Evolutionary conservation across 305 asterid genomes (phyloP).

Genomic region (Plantago rigida): DNA sequence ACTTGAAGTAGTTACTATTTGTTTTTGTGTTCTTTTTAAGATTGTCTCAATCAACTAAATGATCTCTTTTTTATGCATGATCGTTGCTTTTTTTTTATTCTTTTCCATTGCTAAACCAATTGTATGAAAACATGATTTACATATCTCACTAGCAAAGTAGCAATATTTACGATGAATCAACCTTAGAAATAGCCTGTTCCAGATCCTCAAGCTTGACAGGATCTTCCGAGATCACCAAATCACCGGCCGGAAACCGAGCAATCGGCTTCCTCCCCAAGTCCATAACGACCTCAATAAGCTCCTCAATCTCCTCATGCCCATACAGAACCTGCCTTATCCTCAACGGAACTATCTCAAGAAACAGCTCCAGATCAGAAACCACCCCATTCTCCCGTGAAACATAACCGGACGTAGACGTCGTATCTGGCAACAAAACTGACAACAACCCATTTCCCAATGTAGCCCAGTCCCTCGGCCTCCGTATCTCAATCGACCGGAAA

Average conservation of each 20-base stretch:
- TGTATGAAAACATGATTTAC: too few relatives aligned
- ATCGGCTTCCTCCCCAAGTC: constrained; percentile 94
- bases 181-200: constrained; percentile 73
- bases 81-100: too few relatives aligned
- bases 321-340: constrained; percentile 64
- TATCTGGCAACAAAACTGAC: constrained; percentile 38
- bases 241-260: constrained; percentile 90
- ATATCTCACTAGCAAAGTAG: too few relatives aligned
- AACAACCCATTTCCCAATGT: constrained; percentile 44
- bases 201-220: constrained; percentile 75
- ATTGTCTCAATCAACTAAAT: not conserved
- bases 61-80: not conserved
- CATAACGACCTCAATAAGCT: constrained; percentile 87
- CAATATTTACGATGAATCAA: constrained; percentile 26
- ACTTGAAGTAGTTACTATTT: too few relatives aligned
- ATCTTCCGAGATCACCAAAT: constrained; percentile 71
- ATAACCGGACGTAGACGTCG: constrained; percentile 46
- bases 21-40: too few relatives aligned
- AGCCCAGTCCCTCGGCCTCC: constrained; percentile 55
- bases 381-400: constrained; percentile 35
- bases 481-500: constrained; percentile 50
- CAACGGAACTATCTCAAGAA: constrained; percentile 69
- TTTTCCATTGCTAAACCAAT: too few relatives aligned
- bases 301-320: constrained; percentile 53
- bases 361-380: constrained; percentile 76